Evolutionary conservation across 352 stramenopile species (phyloP).

Genomic region (Phytophthora ramorum): DNA sequence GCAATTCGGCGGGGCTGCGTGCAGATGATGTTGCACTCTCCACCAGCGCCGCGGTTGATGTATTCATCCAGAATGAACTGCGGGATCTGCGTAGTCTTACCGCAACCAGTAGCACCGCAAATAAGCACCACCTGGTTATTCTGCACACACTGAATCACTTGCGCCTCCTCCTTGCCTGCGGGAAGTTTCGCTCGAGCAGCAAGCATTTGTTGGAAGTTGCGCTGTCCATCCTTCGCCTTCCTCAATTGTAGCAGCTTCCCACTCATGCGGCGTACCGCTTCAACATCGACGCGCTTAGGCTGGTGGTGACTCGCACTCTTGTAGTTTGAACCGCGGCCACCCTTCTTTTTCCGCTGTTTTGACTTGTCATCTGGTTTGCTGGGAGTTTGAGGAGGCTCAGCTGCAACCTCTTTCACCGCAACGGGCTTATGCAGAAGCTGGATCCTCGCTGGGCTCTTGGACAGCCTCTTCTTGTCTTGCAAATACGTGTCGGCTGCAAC

Average conservation of each 20-base stretch:
- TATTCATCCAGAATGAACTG: slow-evolving; percentile 97
- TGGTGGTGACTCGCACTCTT: slow-evolving; percentile 9
- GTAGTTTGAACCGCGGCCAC: slow-evolving; percentile 19
- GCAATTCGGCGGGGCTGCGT: slow-evolving; percentile 96
- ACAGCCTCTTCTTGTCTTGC: slow-evolving; percentile 36
- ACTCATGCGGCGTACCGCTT: slow-evolving; percentile 51
- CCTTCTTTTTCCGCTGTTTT: slow-evolving; percentile 30
- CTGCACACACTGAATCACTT: slow-evolving; percentile 61
- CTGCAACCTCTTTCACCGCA: slow-evolving; percentile 8
- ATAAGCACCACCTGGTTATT: slow-evolving; percentile 94
- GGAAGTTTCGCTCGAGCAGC: slow-evolving; percentile 60
- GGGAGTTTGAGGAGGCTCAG: slow-evolving; percentile 10
- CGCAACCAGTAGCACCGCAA: slow-evolving; percentile 95
- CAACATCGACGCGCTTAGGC: slow-evolving; percentile 38
- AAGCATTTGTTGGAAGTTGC: slow-evolving; percentile 68
- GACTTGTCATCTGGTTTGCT: slow-evolving; percentile 16
- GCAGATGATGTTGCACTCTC: slow-evolving; percentile 96
- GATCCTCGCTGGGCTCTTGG: slow-evolving; percentile 36
- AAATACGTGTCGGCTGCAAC: slow-evolving; percentile 70
- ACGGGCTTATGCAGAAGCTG: slow-evolving; percentile 35
- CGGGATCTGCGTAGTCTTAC: slow-evolving; percentile 97
- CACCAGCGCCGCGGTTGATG: slow-evolving; percentile 80
- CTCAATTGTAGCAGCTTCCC: slow-evolving; percentile 51
- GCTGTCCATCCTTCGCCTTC: slow-evolving; percentile 48
- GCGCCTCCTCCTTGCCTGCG: slow-evolving; percentile 60